A percentile compares a stretch with the other conserved stretches of the same genome.
These are phyloP conservation scores for Peribolospora baueri DNA, from an alignment of 768 basidiomycete species.

Conservation along the genomic window DNA sequence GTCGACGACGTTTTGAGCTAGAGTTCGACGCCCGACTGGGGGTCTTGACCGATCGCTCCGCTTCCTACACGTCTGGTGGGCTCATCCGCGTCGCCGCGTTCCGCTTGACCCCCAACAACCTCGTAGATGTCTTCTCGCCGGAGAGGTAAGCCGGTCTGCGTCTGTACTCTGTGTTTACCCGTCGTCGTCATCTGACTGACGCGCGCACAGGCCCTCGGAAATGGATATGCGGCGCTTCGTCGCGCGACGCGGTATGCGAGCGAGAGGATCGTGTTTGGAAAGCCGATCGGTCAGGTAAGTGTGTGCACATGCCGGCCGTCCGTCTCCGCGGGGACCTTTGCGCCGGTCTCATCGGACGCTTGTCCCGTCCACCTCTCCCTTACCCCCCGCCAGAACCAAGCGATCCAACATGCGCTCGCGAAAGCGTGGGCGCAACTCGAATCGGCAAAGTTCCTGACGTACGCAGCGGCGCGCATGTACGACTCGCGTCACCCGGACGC, in stretches of 20 bases:
- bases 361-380: too few relatives aligned
- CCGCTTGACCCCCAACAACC: too few relatives aligned
- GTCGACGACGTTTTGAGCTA: too few relatives aligned
- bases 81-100: too few relatives aligned
- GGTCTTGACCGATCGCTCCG: too few relatives aligned
- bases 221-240: slow-evolving; percentile 11
- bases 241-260: slow-evolving; percentile 10
- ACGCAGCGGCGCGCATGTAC: slow-evolving; percentile 8
- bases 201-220: neutral
- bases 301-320: neutral
- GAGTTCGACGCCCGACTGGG: too few relatives aligned
- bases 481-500: slow-evolving; percentile 2
- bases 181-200: neutral
- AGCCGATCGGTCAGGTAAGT: slow-evolving; percentile 3
- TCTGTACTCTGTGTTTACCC: slow-evolving; percentile 2
- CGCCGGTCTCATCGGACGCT: too few relatives aligned
- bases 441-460: slow-evolving; percentile 7
- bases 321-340: too few relatives aligned
- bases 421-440: slow-evolving; percentile 10
- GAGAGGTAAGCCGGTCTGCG: slow-evolving; percentile 1
- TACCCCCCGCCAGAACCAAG: slow-evolving; percentile 10
- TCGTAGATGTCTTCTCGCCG: slow-evolving; percentile 6
- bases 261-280: slow-evolving; percentile 11
- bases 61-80: too few relatives aligned
- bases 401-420: slow-evolving; percentile 13